Base-by-base conservation (phyloP, 805 yeast species). In the Starmera quercuum region DNA sequence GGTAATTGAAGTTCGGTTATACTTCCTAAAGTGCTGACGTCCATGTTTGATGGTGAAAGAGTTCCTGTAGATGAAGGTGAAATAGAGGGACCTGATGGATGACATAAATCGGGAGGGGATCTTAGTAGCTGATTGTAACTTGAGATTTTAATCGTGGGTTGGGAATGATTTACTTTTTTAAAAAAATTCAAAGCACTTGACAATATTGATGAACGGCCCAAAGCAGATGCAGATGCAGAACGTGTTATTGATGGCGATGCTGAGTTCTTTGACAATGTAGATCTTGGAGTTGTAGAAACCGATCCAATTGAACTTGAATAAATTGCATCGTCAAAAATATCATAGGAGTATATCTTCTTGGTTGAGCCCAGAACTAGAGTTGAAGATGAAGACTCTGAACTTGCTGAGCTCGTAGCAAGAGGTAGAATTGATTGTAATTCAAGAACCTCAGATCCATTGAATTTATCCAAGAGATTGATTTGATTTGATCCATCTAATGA, bases 281-380 rank as follows among this genome's bases (percentile, higher is more conserved):
- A 20, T 26, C 28, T 16, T 11, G 29, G 19, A 26, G 12, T 15
- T 15, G 31, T 20, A 3, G 31, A 23, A 28, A 26, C 23, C 5
- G 42, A 28, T 3, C 42, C 45, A 21, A 36, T 20, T 5, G 51
- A 43, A 6, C 46, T 40, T 3, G 53, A 42, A 51, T 77, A 78
- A 21, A 75, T 65, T 1, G 82, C 78, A 45, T 78, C 85, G 51
- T 78, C 85, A 32, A 78, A 65, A 3, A 78, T 66, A 42, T 78
- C 85, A 51, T 66, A 78, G 0, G 83, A 71, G 50, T 74, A 78
- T 1, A 73, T 65, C 41, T 72, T 70, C 26, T 42, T 44, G 26
- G 26, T 41, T 2, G 47, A 30, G 3, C 45, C 42, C 7, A 42
- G 14, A 12, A 41, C 17, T 18, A 43, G 10, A 2, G 43, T 41